Conservation (phyloP, 192 early-diverging fungal species). For the Helicostylum pulchrum region DNA sequence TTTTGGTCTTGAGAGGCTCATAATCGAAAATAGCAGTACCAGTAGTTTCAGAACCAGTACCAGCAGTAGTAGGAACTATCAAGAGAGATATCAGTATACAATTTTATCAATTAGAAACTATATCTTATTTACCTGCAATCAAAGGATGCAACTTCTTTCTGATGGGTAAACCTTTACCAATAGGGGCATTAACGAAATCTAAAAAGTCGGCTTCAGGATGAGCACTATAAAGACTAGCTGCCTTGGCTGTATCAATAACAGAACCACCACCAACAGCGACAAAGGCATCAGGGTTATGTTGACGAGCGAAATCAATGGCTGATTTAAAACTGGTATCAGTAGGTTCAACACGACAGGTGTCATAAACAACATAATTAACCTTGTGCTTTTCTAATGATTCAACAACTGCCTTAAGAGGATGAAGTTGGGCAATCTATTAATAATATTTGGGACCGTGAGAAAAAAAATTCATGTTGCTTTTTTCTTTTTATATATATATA, state of each 20-base stretch:
- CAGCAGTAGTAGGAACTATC: conserved; percentile 49
- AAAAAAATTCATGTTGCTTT: background rate
- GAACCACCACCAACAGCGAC: conserved; percentile 90
- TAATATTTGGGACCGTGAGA: background rate
- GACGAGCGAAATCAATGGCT: conserved; percentile 77
- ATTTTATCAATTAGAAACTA: background rate
- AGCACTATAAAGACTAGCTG: conserved; percentile 81
- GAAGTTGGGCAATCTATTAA: conserved; percentile 61
- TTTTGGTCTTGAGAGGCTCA: conserved; percentile 78
- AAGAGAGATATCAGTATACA: background rate
- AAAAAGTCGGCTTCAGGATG: conserved; percentile 81
- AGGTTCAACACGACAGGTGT: conserved; percentile 79
- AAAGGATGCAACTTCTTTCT: conserved; percentile 72
- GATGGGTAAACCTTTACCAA: conserved; percentile 79
- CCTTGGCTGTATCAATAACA: conserved; percentile 89
- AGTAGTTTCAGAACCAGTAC: conserved; percentile 85
- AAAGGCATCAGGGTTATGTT: conserved; percentile 76
- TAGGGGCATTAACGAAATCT: conserved; percentile 91
- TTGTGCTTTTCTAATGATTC: conserved; percentile 68
- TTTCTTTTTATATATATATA: background rate
- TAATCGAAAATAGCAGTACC: conserved; percentile 95
- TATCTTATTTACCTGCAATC: conserved; percentile 58
- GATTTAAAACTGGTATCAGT: conserved; percentile 78
- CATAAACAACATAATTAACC: conserved; percentile 72
- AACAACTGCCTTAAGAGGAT: conserved; percentile 70